Conservation (phyloP, 192 early-diverging fungal genomes). For the Gonapodya sp. region DNA sequence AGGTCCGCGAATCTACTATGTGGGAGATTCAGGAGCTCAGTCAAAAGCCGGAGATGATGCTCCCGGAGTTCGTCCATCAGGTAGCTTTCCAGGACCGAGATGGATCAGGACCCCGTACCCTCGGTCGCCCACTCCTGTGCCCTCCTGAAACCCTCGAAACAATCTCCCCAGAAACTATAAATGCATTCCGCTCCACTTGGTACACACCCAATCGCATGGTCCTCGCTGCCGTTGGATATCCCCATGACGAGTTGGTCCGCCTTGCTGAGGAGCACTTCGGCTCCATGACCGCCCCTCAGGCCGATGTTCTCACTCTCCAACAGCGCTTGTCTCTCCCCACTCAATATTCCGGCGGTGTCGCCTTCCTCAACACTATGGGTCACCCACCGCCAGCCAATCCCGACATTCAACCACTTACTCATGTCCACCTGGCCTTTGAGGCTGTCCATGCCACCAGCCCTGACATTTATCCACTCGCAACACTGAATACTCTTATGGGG, state of each 20-base stretch:
- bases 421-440: slow-evolving; percentile 86
- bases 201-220: slow-evolving; percentile 88
- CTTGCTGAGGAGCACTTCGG: slow-evolving; percentile 68
- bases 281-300: slow-evolving; percentile 29
- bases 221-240: slow-evolving; percentile 73
- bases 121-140: slow-evolving; percentile 75
- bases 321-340: slow-evolving; percentile 23
- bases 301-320: slow-evolving; percentile 22
- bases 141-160: slow-evolving; percentile 51
- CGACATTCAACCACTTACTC: slow-evolving; percentile 52
- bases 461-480: slow-evolving; percentile 88
- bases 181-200: slow-evolving; percentile 66
- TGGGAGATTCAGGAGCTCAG: slow-evolving; percentile 86
- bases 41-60: slow-evolving; percentile 71
- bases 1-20: slow-evolving; percentile 60
- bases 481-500: slow-evolving; percentile 80
- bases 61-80: slow-evolving; percentile 81
- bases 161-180: slow-evolving; percentile 61
- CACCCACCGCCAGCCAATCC: slow-evolving; percentile 40
- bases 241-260: slow-evolving; percentile 72
- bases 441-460: slow-evolving; percentile 68
- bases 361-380: slow-evolving; percentile 58
- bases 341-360: slow-evolving; percentile 74
- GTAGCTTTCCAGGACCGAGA: slow-evolving; percentile 45
- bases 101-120: slow-evolving; percentile 42